Conservation (phyloP, 2,329 filamentous ascomycete genomes). For the Phaeosphaeria sp. region DNA sequence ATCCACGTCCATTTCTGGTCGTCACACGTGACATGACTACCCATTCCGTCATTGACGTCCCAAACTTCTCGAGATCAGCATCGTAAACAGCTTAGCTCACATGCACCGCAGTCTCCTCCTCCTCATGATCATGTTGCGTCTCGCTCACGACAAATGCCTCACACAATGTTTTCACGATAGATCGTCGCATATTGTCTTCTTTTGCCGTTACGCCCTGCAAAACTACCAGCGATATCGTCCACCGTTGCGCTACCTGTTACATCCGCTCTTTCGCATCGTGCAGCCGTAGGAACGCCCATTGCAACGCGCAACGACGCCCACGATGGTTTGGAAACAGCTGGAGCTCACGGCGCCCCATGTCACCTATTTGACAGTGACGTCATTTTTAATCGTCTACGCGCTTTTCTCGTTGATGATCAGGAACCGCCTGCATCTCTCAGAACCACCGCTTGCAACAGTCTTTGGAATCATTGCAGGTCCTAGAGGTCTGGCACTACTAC, state of each 20-base stretch:
- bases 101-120: background rate
- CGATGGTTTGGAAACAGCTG: conserved; percentile 53
- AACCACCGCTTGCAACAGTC: conserved; percentile 56
- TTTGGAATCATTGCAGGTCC: conserved; percentile 56
- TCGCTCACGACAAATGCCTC: background rate
- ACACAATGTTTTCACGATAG: background rate
- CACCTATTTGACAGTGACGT: conserved; percentile 53
- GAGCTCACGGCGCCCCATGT: conserved; percentile 56
- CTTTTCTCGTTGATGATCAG: conserved; percentile 55
- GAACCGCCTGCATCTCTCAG: conserved; percentile 57
- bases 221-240: too few species aligned
- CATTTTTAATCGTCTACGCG: conserved; percentile 55
- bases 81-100: background rate
- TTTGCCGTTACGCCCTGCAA: too few species aligned
- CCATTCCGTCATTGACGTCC: conserved; percentile 18
- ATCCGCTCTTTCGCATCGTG: too few species aligned
- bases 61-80: conserved; percentile 2
- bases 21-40: background rate
- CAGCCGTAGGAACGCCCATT: too few species aligned
- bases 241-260: too few species aligned
- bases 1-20: background rate
- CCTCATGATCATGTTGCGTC: conserved; percentile 4
- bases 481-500: conserved; percentile 47
- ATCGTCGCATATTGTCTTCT: conserved; percentile 3
- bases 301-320: conserved; percentile 2